These are phyloP conservation scores for Skeletonema marinoi DNA, from an alignment of 108 stramenopile species.

Conservation along the genomic window DNA sequence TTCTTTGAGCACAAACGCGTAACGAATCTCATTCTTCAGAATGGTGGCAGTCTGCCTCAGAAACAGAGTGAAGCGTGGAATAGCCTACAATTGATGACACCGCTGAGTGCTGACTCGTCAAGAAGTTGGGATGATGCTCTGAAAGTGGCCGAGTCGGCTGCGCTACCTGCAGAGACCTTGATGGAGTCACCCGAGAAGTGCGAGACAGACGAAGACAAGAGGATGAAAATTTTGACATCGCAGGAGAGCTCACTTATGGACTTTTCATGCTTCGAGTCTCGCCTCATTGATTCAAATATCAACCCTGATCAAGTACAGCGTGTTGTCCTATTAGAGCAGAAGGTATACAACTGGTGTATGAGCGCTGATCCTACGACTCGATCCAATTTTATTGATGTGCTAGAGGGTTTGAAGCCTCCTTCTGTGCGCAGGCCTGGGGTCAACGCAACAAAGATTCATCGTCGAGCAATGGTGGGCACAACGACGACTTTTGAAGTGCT, in stretches of 20 bases:
- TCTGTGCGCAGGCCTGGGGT: not conserved
- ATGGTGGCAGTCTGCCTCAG: constrained; percentile 2
- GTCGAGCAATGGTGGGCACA: constrained; percentile 9
- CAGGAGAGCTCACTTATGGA: constrained; percentile 6
- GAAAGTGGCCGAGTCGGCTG: constrained; percentile 7
- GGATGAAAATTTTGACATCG: constrained; percentile 1
- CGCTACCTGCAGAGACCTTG: constrained; percentile 5
- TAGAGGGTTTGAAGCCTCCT: constrained; percentile 9
- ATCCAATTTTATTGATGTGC: not conserved
- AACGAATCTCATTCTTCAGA: constrained; percentile 8
- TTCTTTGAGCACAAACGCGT: constrained; percentile 3
- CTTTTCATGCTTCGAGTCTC: constrained; percentile 9
- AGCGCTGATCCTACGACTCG: not conserved
- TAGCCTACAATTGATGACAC: constrained; percentile 1
- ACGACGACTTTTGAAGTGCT: constrained; percentile 11
- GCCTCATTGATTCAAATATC: constrained; percentile 7
- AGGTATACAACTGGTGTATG: constrained; percentile 1
- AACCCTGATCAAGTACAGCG: constrained; percentile 8
- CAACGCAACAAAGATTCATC: not conserved
- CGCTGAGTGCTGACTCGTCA: constrained; percentile 11
- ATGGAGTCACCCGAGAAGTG: constrained; percentile 14
- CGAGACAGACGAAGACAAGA: constrained; percentile 1
- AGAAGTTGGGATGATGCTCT: constrained; percentile 9
- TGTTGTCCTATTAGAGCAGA: not conserved
- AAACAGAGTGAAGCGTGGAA: not conserved